phyloP scores from a whole-genome alignment of 768 basidiomycete species.

The Lactarius sp. region DNA sequence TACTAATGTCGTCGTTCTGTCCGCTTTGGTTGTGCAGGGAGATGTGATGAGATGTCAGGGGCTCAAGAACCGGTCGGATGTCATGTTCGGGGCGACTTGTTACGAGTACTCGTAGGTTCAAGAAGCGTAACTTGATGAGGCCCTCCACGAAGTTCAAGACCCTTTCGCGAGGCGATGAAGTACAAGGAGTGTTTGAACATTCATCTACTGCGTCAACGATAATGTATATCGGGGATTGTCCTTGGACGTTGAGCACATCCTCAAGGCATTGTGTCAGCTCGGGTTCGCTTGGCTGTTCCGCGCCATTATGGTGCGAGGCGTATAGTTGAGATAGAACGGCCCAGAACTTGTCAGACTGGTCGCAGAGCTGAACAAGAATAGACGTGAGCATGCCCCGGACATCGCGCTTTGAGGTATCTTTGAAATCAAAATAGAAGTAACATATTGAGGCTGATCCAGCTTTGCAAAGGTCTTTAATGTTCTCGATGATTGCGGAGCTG shows the following conservation, averaged over 20 bases:
- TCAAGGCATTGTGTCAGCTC: not conserved
- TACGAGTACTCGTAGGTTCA: not conserved
- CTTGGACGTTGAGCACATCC: not conserved
- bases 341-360: not conserved
- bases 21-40: not conserved
- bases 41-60: not conserved
- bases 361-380: not conserved
- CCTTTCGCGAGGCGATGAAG: not conserved
- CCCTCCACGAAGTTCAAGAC: not conserved
- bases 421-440: slow-evolving; percentile 7
- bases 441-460: too few relatives aligned
- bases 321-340: not conserved
- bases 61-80: not conserved
- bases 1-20: not conserved
- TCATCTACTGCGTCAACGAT: too few relatives aligned
- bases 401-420: not conserved
- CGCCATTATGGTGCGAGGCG: too few relatives aligned
- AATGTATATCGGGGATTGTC: not conserved
- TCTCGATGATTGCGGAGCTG: too few relatives aligned
- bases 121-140: not conserved
- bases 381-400: not conserved
- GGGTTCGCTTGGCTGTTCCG: too few relatives aligned
- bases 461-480: too few relatives aligned
- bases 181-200: too few relatives aligned
- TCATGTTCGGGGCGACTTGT: not conserved